Conservation (phyloP, 306 rosid genomes). For the Sesbania bispinosa region DNA sequence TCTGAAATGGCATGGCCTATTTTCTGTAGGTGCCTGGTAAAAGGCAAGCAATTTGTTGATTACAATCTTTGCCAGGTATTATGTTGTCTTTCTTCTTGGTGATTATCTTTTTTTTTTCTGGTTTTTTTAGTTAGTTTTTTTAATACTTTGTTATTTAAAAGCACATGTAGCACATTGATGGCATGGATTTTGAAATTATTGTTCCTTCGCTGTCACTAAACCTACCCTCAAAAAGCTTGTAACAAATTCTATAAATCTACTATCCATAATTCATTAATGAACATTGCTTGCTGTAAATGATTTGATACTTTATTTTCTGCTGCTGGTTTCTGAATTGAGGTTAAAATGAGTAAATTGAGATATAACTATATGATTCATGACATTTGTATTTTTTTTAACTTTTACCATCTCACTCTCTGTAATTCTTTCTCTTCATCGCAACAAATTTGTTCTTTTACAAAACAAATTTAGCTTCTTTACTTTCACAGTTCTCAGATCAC, state of each 20-base stretch:
- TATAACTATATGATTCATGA: background rate
- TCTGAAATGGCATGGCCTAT: slow-evolving; percentile 83
- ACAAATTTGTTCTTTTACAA: background rate
- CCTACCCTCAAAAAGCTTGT: background rate
- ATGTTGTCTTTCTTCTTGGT: slow-evolving; percentile 4
- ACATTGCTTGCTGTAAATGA: background rate
- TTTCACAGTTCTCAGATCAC: slow-evolving; percentile 10
- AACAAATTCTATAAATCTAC: background rate
- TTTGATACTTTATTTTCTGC: slow-evolving; percentile 11
- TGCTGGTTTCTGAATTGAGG: background rate
- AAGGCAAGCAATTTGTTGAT: slow-evolving; percentile 73
- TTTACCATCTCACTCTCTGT: background rate
- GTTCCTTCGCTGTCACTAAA: background rate
- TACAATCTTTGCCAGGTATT: slow-evolving; percentile 78
- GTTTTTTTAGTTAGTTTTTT: background rate
- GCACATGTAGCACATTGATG: background rate
- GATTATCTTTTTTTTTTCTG: background rate
- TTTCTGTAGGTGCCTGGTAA: slow-evolving; percentile 59
- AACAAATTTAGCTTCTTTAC: slow-evolving; percentile 3
- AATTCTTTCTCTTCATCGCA: background rate
- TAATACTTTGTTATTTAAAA: background rate
- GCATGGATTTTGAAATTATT: background rate
- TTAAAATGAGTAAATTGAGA: slow-evolving; percentile 16
- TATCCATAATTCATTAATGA: slow-evolving; percentile 7
- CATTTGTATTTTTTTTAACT: slow-evolving; percentile 13